phyloP scores from a whole-genome alignment of 2,329 filamentous ascomycete genomes.

The Atkinsonella texensis region DNA sequence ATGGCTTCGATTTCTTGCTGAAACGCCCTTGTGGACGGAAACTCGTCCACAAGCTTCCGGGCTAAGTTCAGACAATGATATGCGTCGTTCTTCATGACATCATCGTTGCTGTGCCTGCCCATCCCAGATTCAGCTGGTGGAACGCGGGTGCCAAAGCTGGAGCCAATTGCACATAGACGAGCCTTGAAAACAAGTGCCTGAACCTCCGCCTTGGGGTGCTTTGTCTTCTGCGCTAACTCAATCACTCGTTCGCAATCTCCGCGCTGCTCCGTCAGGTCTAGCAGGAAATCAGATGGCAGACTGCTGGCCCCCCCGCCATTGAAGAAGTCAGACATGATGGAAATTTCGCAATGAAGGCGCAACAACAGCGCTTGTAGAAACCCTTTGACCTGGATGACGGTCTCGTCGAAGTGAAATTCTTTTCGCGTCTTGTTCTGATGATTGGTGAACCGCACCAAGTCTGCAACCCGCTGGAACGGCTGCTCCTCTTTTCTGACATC shows the following conservation, averaged over 20 bases:
- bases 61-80: neutral
- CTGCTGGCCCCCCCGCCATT: slow-evolving; percentile 4
- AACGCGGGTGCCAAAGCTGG: slow-evolving; percentile 23
- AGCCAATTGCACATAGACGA: slow-evolving; percentile 14
- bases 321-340: slow-evolving; percentile 29
- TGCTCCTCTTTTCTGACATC: slow-evolving; percentile 33
- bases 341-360: slow-evolving; percentile 34
- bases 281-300: slow-evolving; percentile 4
- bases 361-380: slow-evolving; percentile 31
- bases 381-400: slow-evolving; percentile 23
- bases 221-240: slow-evolving; percentile 20
- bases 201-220: slow-evolving; percentile 29
- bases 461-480: slow-evolving; percentile 33
- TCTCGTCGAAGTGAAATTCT: slow-evolving; percentile 24
- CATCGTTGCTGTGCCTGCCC: neutral
- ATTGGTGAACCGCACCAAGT: slow-evolving; percentile 30
- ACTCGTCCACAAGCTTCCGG: neutral
- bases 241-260: slow-evolving; percentile 29
- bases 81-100: neutral
- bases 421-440: slow-evolving; percentile 12
- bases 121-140: neutral
- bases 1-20: neutral
- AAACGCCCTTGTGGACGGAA: neutral
- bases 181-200: slow-evolving; percentile 40
- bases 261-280: slow-evolving; percentile 20